Base-by-base conservation (phyloP, 192 early-diverging fungal species). In the Hyaloraphidium curvatum region DNA sequence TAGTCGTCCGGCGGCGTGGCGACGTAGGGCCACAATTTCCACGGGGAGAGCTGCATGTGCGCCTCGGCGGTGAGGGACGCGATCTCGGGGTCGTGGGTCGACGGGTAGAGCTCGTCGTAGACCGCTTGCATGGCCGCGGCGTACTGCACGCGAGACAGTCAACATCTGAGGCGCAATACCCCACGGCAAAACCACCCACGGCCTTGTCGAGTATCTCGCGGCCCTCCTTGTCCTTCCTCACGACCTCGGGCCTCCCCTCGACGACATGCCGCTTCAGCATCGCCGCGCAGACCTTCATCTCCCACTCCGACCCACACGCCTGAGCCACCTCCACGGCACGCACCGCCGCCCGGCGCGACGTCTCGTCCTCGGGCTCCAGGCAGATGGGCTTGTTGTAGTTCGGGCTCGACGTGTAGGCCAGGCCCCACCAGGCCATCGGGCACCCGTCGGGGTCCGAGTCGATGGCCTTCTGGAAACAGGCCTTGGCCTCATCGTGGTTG, bases 401-500 rank as follows among this genome's bases (percentile, higher is more conserved):
- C n/a, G n/a, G n/a, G n/a, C n/a, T n/a, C n/a, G n/a, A n/a, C n/a
- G n/a, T n/a, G n/a, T n/a, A n/a, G n/a, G n/a, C 25, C 5, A 7
- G 25, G 17, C 25, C 43, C 14, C 43, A 48, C 43, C 43, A 48
- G 11, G 17, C 43, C 43, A 48, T 48, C 25, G 19, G 17, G 43
- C 14, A 48, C 5, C n/a, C n/a, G n/a, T 48, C 43, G 7, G 43
- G 43, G 19, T 48, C 43, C 43, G 43, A 14, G 14, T 48, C 4
- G 14, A 48, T 4, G 5, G 43, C 11, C 43, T 48, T 48, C 25
- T 48, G 17, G 19, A 48, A 48, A 48, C 43, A 48, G n/a, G n/a
- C n/a, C n/a, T 25, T 11, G 7, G 43, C 43, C 25, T 48, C 43
- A 4, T 48, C 43, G 43, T 48, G 43, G 19, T 48, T 48, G 43